These are phyloP conservation scores for Suhomyces vadensis DNA, from an alignment of 805 yeast species.

Conservation along the genomic window DNA sequence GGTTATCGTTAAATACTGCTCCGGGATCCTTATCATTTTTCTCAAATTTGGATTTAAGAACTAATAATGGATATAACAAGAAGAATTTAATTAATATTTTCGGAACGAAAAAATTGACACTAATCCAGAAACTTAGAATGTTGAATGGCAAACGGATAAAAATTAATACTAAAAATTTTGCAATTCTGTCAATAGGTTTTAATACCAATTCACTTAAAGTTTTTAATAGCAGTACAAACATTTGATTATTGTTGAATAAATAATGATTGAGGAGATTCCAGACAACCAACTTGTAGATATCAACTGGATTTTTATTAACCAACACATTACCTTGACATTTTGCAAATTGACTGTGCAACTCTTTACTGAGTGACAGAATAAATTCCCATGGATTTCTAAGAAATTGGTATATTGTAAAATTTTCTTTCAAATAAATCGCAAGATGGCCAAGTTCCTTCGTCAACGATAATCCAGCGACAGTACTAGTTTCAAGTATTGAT, in stretches of 20 bases:
- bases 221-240: not conserved
- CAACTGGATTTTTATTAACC: not conserved
- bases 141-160: slow-evolving; percentile 20
- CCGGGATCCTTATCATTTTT: not conserved
- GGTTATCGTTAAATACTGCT: not conserved
- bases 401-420: not conserved
- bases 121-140: slow-evolving; percentile 13
- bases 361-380: not conserved
- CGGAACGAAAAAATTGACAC: slow-evolving; percentile 23
- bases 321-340: not conserved
- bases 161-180: slow-evolving; percentile 8
- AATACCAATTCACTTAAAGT: not conserved
- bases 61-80: not conserved
- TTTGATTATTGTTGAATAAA: slow-evolving; percentile 9
- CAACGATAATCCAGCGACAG: not conserved
- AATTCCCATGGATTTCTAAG: not conserved
- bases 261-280: slow-evolving; percentile 18
- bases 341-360: not conserved
- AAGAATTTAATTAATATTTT: slow-evolving; percentile 17
- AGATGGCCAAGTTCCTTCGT: not conserved
- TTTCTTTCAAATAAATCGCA: not conserved
- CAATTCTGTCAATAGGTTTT: not conserved
- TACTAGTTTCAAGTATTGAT: not conserved
- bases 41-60: not conserved
- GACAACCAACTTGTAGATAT: slow-evolving; percentile 8